These are phyloP conservation scores for Allium sativum DNA, from an alignment of 106 monocot species.

Conservation along the genomic window DNA sequence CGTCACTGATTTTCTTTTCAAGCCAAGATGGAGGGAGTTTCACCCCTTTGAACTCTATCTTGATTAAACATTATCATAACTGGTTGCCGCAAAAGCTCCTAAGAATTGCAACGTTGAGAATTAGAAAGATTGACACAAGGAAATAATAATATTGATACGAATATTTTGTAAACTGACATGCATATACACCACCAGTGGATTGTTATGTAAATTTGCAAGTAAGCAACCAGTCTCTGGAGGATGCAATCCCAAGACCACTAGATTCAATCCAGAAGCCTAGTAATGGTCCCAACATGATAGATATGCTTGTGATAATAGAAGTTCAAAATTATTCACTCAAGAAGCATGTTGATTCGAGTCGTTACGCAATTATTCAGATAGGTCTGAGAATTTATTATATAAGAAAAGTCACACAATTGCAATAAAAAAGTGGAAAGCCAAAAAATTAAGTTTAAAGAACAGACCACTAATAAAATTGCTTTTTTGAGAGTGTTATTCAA, in stretches of 20 bases:
- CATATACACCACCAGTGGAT: no score
- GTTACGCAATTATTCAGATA: constrained; percentile 22
- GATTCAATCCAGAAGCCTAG: constrained; percentile 27
- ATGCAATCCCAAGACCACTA: constrained; percentile 53
- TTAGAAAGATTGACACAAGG: constrained; percentile 2
- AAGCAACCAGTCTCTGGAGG: constrained; percentile 50
- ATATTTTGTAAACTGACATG: not conserved
- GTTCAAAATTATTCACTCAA: constrained; percentile 38
- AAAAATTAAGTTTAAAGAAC: not conserved
- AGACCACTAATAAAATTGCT: constrained; percentile 37
- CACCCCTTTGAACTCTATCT: constrained; percentile 24
- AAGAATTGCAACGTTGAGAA: constrained; percentile 7
- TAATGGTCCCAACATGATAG: constrained; percentile 26
- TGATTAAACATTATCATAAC: constrained; percentile 46
- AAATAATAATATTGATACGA: not conserved
- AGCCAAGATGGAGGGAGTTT: constrained; percentile 47
- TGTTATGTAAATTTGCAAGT: no score
- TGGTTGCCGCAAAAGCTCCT: constrained; percentile 78
- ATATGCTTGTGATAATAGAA: no score
- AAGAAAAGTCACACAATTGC: not conserved
- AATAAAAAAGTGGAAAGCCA: not conserved
- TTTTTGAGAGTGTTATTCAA: constrained; percentile 23
- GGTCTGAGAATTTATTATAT: constrained; percentile 23
- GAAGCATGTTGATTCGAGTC: constrained; percentile 15
- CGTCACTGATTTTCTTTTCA: constrained; percentile 37